A percentile compares a stretch with the other conserved stretches of the same genome.
Evolutionary conservation across 345 rosid species (phyloP).

Genomic region (Arabidopsis arenosa): DNA sequence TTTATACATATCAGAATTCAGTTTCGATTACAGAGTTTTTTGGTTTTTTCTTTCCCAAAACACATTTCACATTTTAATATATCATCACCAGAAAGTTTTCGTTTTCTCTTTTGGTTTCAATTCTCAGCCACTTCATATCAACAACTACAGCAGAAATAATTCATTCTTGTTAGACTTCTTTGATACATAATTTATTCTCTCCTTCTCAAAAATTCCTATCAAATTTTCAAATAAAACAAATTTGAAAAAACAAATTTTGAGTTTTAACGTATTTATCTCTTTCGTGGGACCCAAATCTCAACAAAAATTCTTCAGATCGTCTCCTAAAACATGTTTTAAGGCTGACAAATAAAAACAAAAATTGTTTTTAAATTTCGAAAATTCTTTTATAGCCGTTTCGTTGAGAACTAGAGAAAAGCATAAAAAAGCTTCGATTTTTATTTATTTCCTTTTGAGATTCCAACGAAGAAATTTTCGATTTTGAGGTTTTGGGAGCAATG

Average conservation of each 20-base stretch:
- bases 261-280: neutral
- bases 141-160: constrained; percentile 34
- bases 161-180: constrained; percentile 22
- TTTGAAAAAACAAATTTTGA: neutral
- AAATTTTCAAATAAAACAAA: neutral
- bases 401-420: neutral
- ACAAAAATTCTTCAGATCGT: neutral
- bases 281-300: constrained; percentile 36
- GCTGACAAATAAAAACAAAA: neutral
- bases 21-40: constrained; percentile 14
- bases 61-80: neutral
- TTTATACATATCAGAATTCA: neutral
- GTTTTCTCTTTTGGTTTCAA: constrained; percentile 14
- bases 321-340: constrained; percentile 15
- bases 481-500: constrained; percentile 48
- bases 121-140: constrained; percentile 40
- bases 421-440: neutral
- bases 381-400: constrained; percentile 14
- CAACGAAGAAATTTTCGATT: neutral
- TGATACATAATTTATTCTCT: constrained; percentile 14
- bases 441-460: neutral
- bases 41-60: neutral
- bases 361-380: constrained; percentile 13
- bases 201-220: neutral
- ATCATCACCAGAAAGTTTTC: neutral